Conservation (phyloP, 352 stramenopile species). For the Globisporangium spiculum region DNA sequence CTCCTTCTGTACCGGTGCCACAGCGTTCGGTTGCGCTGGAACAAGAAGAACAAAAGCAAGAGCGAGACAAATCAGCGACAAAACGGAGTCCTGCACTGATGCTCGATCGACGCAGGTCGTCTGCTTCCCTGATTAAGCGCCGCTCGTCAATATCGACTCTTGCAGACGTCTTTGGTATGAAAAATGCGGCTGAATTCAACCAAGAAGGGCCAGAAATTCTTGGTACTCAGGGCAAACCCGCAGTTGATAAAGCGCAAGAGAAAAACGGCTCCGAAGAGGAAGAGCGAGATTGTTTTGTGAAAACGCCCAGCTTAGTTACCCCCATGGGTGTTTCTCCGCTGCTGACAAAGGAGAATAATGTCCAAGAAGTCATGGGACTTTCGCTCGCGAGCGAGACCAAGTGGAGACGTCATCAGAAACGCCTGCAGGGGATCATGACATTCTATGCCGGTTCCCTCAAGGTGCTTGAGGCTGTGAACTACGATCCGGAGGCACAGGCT, state of each 20-base stretch:
- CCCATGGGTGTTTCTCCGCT: neutral
- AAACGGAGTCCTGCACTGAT: neutral
- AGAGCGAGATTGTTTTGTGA: neutral
- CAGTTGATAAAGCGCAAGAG: neutral
- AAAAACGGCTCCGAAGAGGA: neutral
- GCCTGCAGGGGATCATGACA: constrained; percentile 36
- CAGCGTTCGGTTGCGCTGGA: neutral
- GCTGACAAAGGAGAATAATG: neutral
- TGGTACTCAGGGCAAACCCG: neutral
- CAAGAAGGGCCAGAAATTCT: neutral
- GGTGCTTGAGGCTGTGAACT: constrained; percentile 23
- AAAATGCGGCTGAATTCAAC: constrained; percentile 11
- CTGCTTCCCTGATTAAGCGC: neutral
- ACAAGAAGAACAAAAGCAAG: neutral
- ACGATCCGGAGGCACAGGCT: neutral
- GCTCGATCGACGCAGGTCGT: neutral
- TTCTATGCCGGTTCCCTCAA: constrained; percentile 25
- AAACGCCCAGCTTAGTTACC: neutral
- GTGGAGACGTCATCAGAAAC: constrained; percentile 43
- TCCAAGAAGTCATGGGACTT: constrained; percentile 1
- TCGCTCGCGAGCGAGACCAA: constrained; percentile 28
- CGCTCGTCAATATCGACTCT: constrained; percentile 4
- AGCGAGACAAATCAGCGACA: neutral
- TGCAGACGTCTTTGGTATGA: constrained; percentile 3
- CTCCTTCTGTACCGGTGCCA: neutral